Percentiles rank a stretch among this genome's conserved stretches.
Conservation (phyloP, 805 yeast genomes). For the Hanseniaspora valbyensis region DNA sequence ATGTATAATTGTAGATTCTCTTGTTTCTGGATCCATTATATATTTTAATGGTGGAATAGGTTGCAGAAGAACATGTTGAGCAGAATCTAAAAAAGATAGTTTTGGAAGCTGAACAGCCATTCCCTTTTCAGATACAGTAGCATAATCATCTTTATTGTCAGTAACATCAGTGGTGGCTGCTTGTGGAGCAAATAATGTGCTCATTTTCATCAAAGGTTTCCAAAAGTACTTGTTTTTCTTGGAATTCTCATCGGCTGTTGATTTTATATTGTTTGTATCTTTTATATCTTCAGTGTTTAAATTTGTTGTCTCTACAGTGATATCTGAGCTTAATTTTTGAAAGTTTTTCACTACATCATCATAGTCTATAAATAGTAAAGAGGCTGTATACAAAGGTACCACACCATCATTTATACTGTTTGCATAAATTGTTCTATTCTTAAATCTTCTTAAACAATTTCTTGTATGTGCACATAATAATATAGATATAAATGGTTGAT, state of each 20-base stretch:
- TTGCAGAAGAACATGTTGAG: conserved; percentile 54
- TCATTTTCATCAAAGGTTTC: conserved; percentile 37
- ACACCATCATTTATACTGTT: conserved; percentile 71
- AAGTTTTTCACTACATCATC: conserved; percentile 33
- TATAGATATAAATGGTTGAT: conserved; percentile 31
- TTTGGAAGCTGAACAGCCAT: conserved; percentile 39
- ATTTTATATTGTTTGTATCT: conserved; percentile 1
- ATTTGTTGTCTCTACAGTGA: background rate
- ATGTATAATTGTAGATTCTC: conserved; percentile 53
- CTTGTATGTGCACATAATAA: conserved; percentile 64
- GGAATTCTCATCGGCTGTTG: background rate
- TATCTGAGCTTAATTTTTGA: conserved; percentile 20
- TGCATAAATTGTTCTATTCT: conserved; percentile 61
- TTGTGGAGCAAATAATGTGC: conserved; percentile 36
- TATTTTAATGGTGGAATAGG: conserved; percentile 55
- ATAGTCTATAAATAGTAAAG: conserved; percentile 58
- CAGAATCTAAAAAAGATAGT: conserved; percentile 59
- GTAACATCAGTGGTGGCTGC: conserved; percentile 18
- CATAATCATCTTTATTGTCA: conserved; percentile 15
- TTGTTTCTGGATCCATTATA: conserved; percentile 50
- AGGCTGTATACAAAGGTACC: conserved; percentile 66
- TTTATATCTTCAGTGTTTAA: conserved; percentile 15
- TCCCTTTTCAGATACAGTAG: conserved; percentile 17
- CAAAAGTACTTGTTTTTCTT: conserved; percentile 21
- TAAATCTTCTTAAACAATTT: conserved; percentile 43